phyloP scores from a whole-genome alignment of 2,329 filamentous ascomycete genomes.

The Fusarium clavum region DNA sequence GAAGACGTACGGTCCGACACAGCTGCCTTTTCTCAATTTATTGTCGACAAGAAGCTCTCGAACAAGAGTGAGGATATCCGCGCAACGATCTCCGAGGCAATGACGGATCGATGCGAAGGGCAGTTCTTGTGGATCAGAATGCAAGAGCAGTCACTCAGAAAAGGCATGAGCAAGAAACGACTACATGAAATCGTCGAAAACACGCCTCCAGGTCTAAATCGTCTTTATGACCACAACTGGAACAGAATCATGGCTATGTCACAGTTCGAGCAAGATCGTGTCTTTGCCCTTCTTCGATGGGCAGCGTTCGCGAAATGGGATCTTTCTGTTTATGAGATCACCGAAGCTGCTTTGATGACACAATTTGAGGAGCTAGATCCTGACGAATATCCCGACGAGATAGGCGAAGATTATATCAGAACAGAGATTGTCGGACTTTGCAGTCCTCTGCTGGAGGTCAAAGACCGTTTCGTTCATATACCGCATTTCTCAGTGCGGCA shows the following conservation, averaged over 20 bases:
- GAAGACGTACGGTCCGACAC: slow-evolving; percentile 44
- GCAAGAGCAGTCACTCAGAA: slow-evolving; percentile 42
- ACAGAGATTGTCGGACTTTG: slow-evolving; percentile 47
- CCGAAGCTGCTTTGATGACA: slow-evolving; percentile 41
- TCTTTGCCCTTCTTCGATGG: slow-evolving; percentile 49
- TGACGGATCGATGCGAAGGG: slow-evolving; percentile 47
- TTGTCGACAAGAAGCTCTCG: slow-evolving; percentile 47
- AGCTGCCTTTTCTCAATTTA: slow-evolving; percentile 30
- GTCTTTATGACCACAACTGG: slow-evolving; percentile 50
- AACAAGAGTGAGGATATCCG: slow-evolving; percentile 41
- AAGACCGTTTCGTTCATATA: slow-evolving; percentile 18
- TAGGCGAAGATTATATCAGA: slow-evolving; percentile 48
- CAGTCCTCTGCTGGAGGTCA: slow-evolving; percentile 48
- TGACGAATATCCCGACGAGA: slow-evolving; percentile 42
- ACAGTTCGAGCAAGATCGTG: slow-evolving; percentile 33
- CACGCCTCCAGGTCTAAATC: slow-evolving; percentile 44
- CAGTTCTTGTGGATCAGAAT: slow-evolving; percentile 53
- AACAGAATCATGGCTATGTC: slow-evolving; percentile 30
- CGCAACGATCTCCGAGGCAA: slow-evolving; percentile 35
- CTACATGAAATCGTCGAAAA: slow-evolving; percentile 46
- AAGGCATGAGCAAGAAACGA: slow-evolving; percentile 45
- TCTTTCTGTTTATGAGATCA: slow-evolving; percentile 39
- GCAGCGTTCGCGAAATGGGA: slow-evolving; percentile 40
- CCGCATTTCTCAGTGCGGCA: slow-evolving; percentile 40
- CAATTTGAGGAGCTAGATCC: slow-evolving; percentile 29